Percentiles rank a stretch among this genome's conserved stretches.
These are phyloP conservation scores for Microdochium trichocladiopsis DNA, from an alignment of 2,329 filamentous ascomycete genomes.

Conservation along the genomic window DNA sequence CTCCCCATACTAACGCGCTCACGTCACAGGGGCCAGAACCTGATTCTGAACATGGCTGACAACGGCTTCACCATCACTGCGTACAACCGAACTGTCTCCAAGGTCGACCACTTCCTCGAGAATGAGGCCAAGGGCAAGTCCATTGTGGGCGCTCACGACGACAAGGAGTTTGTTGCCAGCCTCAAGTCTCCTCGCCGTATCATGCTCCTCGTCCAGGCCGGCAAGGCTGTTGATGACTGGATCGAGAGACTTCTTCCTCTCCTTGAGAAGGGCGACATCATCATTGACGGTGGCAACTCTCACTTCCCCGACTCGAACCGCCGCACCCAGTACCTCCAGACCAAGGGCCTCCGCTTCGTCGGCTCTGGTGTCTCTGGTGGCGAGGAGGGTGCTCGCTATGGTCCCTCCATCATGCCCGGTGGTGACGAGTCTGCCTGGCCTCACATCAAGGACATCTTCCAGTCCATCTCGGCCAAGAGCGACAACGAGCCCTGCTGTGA, in stretches of 20 bases:
- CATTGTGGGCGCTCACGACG: slow-evolving; percentile 86
- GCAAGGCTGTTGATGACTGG: slow-evolving; percentile 97
- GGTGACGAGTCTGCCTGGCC: slow-evolving; percentile 98
- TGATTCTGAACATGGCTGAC: slow-evolving; percentile 85
- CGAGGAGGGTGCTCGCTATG: slow-evolving; percentile 97
- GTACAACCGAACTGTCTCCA: slow-evolving; percentile 97
- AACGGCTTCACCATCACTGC: slow-evolving; percentile 95
- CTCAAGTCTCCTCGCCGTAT: slow-evolving; percentile 95
- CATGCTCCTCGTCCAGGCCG: slow-evolving; percentile 99
- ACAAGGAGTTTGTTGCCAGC: slow-evolving; percentile 92
- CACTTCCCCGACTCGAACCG: slow-evolving; percentile 99
- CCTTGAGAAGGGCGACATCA: slow-evolving; percentile 85
- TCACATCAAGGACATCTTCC: slow-evolving; percentile 98
- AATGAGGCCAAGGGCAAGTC: slow-evolving; percentile 95
- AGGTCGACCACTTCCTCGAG: slow-evolving; percentile 90
- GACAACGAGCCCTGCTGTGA: slow-evolving; percentile 97
- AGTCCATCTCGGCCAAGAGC: slow-evolving; percentile 95
- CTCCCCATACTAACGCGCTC: slow-evolving; percentile 4
- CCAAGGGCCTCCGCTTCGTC: slow-evolving; percentile 92
- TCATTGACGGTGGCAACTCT: slow-evolving; percentile 99
- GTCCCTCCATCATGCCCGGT: slow-evolving; percentile 97
- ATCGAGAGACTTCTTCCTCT: slow-evolving; percentile 88
- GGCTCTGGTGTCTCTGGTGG: slow-evolving; percentile 97
- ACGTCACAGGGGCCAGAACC: slow-evolving; percentile 61
- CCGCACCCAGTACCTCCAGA: slow-evolving; percentile 78